Evolutionary conservation across 2,329 filamentous ascomycete species (phyloP), one percentile per base, ranked within the genome.

Genomic region (Fonsecaea nubica): DNA sequence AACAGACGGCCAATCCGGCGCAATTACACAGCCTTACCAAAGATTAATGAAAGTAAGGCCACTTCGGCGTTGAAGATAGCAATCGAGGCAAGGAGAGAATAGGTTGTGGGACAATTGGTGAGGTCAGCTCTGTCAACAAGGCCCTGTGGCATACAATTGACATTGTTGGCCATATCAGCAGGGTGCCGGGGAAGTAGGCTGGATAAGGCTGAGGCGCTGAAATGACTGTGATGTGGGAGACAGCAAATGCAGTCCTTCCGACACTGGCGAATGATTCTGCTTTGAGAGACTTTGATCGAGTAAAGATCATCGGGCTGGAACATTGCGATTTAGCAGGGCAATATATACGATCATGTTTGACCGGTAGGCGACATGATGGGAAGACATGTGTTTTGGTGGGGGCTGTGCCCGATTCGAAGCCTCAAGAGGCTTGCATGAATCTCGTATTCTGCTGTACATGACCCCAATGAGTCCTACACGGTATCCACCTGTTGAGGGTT

Each of bases 31-130:
- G 40, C 10, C 57, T 50, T 35, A 59, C 40, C 57, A 15, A 50
- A 35, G 25, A 59, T 59, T 12, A 59, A 35, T n/a, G 56, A 59
- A 1, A 59, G 38, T 7, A 59, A 30, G 13, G 57, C 57, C 18
- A 59, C 57, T 38, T 59, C 57, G 15, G 21, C 38, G 30, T 59
- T 59, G 38, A 59, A 59, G 21, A 59, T 59, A n/a, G 40, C 57
- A 33, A 59, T 40, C 12, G 57, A 59, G 10, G 57, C 32, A 32
- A 59, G 40, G 9, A 59, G 57, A 32, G 38, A 45, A 21, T 59
- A 42, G 12, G 57, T 59, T 13, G 57, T 59, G 40, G 57, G 57
- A 59, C 57, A 59, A 30, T 59, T 59, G 5, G 36, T 21, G 9
- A 59, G 40, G 21, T 32, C 38, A 35, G 38, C 57, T 48, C 40